phyloP scores from a whole-genome alignment of 805 yeast genomes.

The Sugiyamaella qingdaonensis region DNA sequence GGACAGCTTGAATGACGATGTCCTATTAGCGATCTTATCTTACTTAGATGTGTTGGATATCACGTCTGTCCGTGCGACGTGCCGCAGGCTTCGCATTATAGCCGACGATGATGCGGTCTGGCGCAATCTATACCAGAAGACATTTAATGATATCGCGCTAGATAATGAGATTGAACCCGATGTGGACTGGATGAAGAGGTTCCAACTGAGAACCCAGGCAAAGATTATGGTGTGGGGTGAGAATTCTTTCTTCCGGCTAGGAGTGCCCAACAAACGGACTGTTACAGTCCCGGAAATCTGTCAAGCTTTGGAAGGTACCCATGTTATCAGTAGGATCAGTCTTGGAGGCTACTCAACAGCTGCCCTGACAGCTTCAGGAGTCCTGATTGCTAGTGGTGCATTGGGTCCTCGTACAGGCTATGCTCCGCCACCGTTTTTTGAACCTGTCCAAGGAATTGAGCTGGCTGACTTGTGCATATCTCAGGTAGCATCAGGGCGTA shows the following conservation, averaged over 20 bases:
- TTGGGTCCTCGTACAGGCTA: neutral
- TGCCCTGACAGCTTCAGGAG: neutral
- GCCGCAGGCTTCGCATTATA: constrained; percentile 35
- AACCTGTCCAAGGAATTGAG: neutral
- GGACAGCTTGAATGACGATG: constrained; percentile 14
- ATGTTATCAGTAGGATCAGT: neutral
- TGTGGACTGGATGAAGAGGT: constrained; percentile 31
- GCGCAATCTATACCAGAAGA: constrained; percentile 41
- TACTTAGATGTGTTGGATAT: constrained; percentile 35
- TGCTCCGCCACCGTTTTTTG: neutral
- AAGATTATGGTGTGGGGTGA: constrained; percentile 46
- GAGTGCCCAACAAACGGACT: neutral
- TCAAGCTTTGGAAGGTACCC: neutral
- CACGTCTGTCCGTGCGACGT: constrained; percentile 37
- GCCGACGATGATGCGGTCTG: constrained; percentile 42
- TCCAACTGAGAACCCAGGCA: constrained; percentile 38
- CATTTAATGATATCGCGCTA: constrained; percentile 35
- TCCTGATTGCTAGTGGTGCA: neutral
- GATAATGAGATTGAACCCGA: neutral
- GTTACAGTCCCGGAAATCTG: neutral
- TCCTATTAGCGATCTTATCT: constrained; percentile 18
- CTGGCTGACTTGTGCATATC: neutral
- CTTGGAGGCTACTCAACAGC: neutral
- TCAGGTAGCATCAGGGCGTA: neutral
- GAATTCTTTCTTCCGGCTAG: neutral